phyloP scores from a whole-genome alignment of 2,329 filamentous ascomycete species.

The Pseudopithomyces chartarum region DNA sequence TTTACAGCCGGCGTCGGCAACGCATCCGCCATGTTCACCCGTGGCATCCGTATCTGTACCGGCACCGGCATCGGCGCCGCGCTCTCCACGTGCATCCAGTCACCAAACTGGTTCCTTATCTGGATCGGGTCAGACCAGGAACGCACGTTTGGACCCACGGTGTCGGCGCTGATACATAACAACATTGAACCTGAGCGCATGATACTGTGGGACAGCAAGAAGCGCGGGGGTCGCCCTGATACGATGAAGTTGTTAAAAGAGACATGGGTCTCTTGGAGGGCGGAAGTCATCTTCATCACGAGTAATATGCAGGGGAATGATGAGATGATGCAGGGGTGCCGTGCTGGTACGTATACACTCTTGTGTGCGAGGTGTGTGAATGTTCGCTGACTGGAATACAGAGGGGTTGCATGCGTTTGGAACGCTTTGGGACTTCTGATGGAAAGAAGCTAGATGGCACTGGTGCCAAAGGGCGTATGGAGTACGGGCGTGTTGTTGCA shows the following conservation, averaged over 20 bases:
- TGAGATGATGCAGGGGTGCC: conserved; percentile 45
- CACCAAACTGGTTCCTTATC: conserved; percentile 42
- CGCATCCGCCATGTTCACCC: conserved; percentile 43
- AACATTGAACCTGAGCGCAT: conserved; percentile 43
- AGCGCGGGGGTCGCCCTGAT: conserved; percentile 39
- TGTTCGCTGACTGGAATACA: background rate
- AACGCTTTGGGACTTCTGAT: conserved; percentile 42
- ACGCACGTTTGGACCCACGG: conserved; percentile 40
- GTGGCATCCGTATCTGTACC: conserved; percentile 43
- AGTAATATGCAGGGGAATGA: conserved; percentile 43
- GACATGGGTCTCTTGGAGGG: conserved; percentile 39
- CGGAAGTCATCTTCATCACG: conserved; percentile 45
- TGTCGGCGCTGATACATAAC: conserved; percentile 36
- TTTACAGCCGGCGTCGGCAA: conserved; percentile 38
- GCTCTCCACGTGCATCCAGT: conserved; percentile 42
- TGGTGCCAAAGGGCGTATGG: background rate
- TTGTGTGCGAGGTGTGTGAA: background rate
- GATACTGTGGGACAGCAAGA: conserved; percentile 45
- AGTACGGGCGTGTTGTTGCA: background rate
- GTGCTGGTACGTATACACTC: conserved; percentile 5
- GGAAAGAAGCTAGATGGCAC: no score
- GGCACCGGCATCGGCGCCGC: conserved; percentile 44
- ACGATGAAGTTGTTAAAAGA: conserved; percentile 39
- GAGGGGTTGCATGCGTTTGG: conserved; percentile 42
- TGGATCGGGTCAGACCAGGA: conserved; percentile 46